Evolutionary conservation across 1,139 yeast species (phyloP).

Genomic region (Yamadazyma atmosphaerica): DNA sequence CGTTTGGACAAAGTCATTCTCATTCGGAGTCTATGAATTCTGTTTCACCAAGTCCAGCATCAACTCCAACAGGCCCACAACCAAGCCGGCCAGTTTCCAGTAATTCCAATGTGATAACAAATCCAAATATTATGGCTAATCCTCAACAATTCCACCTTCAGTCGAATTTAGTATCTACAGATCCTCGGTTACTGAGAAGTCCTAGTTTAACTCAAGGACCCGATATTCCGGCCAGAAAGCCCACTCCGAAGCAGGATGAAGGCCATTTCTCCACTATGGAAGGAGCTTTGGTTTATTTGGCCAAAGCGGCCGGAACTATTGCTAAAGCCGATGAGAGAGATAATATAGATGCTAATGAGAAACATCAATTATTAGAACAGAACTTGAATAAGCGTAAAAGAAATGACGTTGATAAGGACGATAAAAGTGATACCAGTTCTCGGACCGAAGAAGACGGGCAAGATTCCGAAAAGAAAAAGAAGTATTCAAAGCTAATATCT

Average conservation of each 20-base stretch:
- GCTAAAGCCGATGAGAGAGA: slow-evolving; percentile 68
- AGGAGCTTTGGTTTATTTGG: slow-evolving; percentile 68
- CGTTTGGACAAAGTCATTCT: no score
- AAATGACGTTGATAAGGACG: neutral
- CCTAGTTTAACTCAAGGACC: neutral
- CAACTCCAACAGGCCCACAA: neutral
- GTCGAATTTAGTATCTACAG: neutral
- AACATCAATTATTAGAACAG: slow-evolving; percentile 49
- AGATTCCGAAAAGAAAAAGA: neutral
- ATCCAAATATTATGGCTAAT: neutral
- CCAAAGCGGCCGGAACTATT: slow-evolving; percentile 73
- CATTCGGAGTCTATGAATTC: no score
- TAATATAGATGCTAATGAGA: slow-evolving; percentile 62
- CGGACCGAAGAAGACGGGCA: neutral
- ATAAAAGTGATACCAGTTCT: neutral
- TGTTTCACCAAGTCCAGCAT: neutral
- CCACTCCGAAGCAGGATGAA: slow-evolving; percentile 3
- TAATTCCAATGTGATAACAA: no score
- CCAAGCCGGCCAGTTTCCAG: neutral
- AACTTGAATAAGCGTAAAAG: slow-evolving; percentile 6
- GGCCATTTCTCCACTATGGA: slow-evolving; percentile 51
- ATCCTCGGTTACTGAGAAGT: neutral
- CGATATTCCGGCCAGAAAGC: neutral
- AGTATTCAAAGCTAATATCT: slow-evolving; percentile 8
- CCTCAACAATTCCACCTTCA: neutral